Evolutionary conservation across 2,329 filamentous ascomycete species (phyloP), one percentile per base, ranked within the genome.

Genomic region (Colletotrichum horii): DNA sequence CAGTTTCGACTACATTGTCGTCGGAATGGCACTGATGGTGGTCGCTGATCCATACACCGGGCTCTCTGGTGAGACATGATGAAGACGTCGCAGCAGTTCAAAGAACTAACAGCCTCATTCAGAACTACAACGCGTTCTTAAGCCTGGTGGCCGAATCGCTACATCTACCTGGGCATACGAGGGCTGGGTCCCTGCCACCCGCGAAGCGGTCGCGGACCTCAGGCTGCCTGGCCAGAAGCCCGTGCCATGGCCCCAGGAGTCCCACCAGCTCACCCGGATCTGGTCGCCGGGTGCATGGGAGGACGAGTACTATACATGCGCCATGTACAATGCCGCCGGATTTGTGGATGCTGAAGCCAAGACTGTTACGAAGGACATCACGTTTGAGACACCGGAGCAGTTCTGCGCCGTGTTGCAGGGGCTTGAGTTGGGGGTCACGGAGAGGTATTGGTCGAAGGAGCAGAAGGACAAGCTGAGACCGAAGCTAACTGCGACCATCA

Each of bases 241-340:
- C 8, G 70, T 71, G 15, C 62, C 62, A 5, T 71, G 70, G 70
- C 70, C 70, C 7, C 70, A 71, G 16, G 32, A 58, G 48, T 71
- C 70, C 6, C 14, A 56, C 9, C 70, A 71, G 14, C 24, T 71
- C 6, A 71, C 62, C 1, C 32, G 62, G 2, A 22, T 36, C 26
- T 71, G 62, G 70, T 58, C 61, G 5, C 70, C 70, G 4, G 70
- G 70, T n/a, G 48, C 62, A 3, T 71, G 70, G 70, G 70, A 71
- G 15, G 61, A 66, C 22, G 24, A 38, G 9, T 71, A 66, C 11
- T 71, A 60, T 7, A 48, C 62, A 6, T 36, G 16, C n/a, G 70
- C 61, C 14, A 71, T 71, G 70, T 67, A 32, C 12, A 66, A 71
- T 16, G 48, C 61, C 11, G 62, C 70, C 24, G 70, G 70, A 2